phyloP scores from a whole-genome alignment of 2,329 filamentous ascomycete genomes.

The Penicillium sp. region DNA sequence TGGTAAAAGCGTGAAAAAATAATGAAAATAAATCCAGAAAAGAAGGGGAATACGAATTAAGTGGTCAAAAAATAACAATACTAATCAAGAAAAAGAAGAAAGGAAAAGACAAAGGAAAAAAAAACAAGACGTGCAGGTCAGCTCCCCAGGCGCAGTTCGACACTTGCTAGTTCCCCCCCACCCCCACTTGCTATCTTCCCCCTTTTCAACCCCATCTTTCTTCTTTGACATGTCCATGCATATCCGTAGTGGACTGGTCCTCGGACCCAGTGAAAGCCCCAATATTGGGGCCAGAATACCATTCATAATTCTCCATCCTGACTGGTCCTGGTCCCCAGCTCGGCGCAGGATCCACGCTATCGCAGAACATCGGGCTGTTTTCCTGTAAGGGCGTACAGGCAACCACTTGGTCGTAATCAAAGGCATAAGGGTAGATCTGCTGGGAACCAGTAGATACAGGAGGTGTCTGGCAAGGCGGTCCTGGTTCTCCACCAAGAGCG shows the following conservation, averaged over 20 bases:
- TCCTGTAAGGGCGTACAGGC: slow-evolving; percentile 28
- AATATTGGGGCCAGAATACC: slow-evolving; percentile 16
- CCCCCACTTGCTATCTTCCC: background rate
- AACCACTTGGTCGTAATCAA: slow-evolving; percentile 25
- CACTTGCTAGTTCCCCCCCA: background rate
- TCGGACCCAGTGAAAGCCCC: slow-evolving; percentile 17
- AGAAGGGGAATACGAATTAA: background rate
- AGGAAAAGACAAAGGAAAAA: background rate
- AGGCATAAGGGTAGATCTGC: background rate
- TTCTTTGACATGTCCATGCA: slow-evolving; percentile 6
- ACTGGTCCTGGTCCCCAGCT: slow-evolving; percentile 15
- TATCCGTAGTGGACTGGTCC: slow-evolving; percentile 14
- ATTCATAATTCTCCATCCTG: slow-evolving; percentile 17
- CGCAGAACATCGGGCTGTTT: slow-evolving; percentile 28
- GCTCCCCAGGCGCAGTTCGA: background rate
- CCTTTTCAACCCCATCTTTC: slow-evolving; percentile 1
- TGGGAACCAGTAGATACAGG: background rate
- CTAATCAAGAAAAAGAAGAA: background rate
- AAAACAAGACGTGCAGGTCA: background rate
- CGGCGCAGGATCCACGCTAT: slow-evolving; percentile 21
- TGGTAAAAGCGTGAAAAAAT: slow-evolving; percentile 3
- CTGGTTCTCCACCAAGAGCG: too few relatives aligned
- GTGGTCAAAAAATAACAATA: background rate
- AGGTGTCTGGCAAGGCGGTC: background rate
- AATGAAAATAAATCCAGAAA: background rate